These are phyloP conservation scores for Eimeria zaria DNA, from an alignment of 169 alveolate genomes.

Conservation along the genomic window DNA sequence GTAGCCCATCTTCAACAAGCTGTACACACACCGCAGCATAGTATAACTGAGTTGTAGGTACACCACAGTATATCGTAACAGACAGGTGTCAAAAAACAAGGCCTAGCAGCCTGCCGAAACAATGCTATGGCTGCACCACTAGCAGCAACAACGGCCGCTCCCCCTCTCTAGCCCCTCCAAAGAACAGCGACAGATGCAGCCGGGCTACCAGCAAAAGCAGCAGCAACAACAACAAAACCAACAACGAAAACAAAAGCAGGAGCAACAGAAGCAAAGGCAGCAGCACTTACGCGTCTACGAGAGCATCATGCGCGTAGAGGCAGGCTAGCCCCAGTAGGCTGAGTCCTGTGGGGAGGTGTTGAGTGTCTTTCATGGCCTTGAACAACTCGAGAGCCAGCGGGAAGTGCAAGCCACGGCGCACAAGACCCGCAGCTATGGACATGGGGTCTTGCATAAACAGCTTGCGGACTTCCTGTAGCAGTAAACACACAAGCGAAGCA, in stretches of 20 bases:
- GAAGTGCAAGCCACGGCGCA: conserved; percentile 53
- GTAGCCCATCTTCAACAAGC: conserved; percentile 75
- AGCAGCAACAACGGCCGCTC: neutral
- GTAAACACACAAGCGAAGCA: neutral
- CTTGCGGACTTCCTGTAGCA: conserved; percentile 34
- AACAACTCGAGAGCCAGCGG: conserved; percentile 65
- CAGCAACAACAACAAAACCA: neutral
- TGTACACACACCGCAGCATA: neutral
- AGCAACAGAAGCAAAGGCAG: neutral
- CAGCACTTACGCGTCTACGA: conserved; percentile 72
- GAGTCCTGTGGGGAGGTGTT: conserved; percentile 78
- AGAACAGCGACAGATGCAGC: neutral
- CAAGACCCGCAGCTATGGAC: conserved; percentile 64
- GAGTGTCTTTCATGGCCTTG: conserved; percentile 19
- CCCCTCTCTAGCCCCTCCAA: neutral
- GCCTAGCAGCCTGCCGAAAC: neutral
- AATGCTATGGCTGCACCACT: neutral
- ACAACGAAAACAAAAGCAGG: neutral
- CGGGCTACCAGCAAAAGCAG: neutral
- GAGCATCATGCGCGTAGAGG: neutral
- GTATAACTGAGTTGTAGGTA: neutral
- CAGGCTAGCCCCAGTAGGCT: conserved; percentile 75
- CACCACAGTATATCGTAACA: neutral
- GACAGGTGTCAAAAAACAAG: neutral
- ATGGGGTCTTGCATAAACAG: conserved; percentile 64